Evolutionary conservation across 148 eudicot species (phyloP).

Genomic region (Rhododendron molle): DNA sequence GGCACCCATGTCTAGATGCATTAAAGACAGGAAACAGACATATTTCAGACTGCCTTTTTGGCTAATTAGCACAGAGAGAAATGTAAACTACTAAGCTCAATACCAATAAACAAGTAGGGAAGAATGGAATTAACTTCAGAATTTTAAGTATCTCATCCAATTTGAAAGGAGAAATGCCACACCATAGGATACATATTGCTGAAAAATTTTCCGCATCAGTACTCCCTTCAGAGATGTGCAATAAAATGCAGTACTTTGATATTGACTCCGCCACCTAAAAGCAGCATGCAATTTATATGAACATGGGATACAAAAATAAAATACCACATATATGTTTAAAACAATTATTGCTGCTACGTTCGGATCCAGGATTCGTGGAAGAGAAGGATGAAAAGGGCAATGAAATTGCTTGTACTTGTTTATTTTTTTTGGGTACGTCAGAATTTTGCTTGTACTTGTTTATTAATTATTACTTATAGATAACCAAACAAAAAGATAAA

Average conservation of each 20-base stretch:
- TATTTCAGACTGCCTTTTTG: background rate
- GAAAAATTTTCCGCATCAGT: slow-evolving; percentile 51
- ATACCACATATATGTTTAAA: background rate
- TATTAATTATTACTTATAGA: background rate
- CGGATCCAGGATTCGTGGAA: background rate
- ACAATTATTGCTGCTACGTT: background rate
- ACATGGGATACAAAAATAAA: background rate
- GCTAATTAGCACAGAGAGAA: background rate
- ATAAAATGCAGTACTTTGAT: slow-evolving; percentile 52
- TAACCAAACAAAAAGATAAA: background rate
- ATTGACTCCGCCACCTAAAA: slow-evolving; percentile 45
- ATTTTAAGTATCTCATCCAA: background rate
- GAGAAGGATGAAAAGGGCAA: background rate
- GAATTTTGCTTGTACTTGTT: background rate
- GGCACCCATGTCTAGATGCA: background rate
- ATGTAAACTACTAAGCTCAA: background rate
- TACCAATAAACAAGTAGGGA: background rate
- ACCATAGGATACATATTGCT: slow-evolving; percentile 53
- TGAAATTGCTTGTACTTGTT: background rate
- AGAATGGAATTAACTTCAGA: background rate
- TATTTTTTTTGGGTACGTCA: no score
- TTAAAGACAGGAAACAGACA: background rate
- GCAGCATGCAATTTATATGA: slow-evolving; percentile 14
- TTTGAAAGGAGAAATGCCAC: background rate
- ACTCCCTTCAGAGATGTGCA: slow-evolving; percentile 56